A percentile compares a stretch with the other conserved stretches of the same genome.
These are phyloP conservation scores for Passalora sequoiae DNA, from an alignment of 2,329 filamentous ascomycete genomes.

Conservation along the genomic window DNA sequence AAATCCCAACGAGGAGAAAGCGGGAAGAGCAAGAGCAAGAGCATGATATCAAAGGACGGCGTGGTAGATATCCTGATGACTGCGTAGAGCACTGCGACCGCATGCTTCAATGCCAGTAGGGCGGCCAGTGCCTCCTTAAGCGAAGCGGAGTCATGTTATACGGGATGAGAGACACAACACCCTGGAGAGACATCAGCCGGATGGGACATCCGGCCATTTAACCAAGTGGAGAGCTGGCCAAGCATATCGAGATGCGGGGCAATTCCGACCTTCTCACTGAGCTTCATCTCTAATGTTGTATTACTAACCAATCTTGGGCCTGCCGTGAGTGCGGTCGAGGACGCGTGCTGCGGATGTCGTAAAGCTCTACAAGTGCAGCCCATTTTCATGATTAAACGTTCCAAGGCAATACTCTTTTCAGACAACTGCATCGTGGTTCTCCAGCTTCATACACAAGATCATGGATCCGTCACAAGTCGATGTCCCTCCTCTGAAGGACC, in stretches of 20 bases:
- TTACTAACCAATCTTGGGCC: too few relatives aligned
- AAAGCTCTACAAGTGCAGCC: background rate
- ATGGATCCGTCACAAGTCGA: constrained; percentile 44
- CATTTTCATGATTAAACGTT: background rate
- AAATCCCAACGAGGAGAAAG: too few relatives aligned
- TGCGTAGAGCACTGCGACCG: too few relatives aligned
- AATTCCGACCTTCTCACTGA: constrained; percentile 11
- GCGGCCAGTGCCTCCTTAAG: too few relatives aligned
- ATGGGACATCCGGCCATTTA: constrained; percentile 10
- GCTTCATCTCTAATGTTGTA: constrained; percentile 7
- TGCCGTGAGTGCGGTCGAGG: background rate
- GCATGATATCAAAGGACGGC: too few relatives aligned
- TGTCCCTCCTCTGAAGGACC: constrained; percentile 58
- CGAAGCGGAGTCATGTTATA: too few relatives aligned
- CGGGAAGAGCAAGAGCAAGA: too few relatives aligned
- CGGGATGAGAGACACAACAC: too few relatives aligned
- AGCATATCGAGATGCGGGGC: constrained; percentile 12
- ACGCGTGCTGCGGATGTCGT: background rate
- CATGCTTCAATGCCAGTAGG: too few relatives aligned
- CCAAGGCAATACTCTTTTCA: background rate
- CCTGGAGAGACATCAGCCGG: constrained; percentile 14
- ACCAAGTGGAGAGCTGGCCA: constrained; percentile 2
- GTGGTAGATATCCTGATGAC: too few relatives aligned
- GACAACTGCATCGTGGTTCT: background rate
- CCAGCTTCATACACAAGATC: too few relatives aligned